A percentile compares a stretch with the other conserved stretches of the same genome.
Conservation (phyloP, 1,284 basidiomycete genomes). For the Trichosporon sp. region DNA sequence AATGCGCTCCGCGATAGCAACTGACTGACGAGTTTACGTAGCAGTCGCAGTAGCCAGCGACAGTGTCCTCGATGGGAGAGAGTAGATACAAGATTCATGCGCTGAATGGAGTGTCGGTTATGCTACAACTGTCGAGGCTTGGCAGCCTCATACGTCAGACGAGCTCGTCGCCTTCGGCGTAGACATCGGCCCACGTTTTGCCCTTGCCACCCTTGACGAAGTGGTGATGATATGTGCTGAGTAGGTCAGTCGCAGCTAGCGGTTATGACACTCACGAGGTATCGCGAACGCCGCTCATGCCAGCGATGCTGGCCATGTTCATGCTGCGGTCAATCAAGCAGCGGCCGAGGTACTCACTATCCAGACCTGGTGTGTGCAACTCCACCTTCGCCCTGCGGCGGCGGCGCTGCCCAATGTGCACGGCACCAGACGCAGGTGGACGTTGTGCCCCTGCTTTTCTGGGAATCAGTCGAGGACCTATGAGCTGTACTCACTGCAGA, state of each 20-base stretch:
- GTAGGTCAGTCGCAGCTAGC: background rate
- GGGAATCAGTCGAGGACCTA: background rate
- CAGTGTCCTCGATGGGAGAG: background rate
- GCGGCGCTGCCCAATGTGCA: background rate
- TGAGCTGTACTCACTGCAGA: constrained; percentile 36
- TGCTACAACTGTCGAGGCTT: background rate
- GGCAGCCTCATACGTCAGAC: background rate
- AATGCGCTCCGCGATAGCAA: too few species aligned
- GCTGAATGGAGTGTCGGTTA: background rate
- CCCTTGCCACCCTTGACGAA: constrained; percentile 15
- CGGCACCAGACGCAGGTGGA: constrained; percentile 13
- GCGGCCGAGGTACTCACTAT: background rate
- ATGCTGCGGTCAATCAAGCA: background rate
- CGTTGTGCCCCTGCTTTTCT: background rate
- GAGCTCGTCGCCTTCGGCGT: constrained; percentile 11
- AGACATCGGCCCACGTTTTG: constrained; percentile 12
- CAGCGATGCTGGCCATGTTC: constrained; percentile 12
- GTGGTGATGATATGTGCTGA: constrained; percentile 2
- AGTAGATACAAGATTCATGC: background rate
- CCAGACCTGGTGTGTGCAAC: constrained; percentile 7
- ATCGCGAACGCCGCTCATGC: constrained; percentile 12
- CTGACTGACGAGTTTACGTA: too few species aligned
- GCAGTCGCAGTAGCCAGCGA: too few species aligned
- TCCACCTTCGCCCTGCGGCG: background rate
- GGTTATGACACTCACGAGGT: background rate